These are phyloP conservation scores for Macrophomina phaseolina DNA, from an alignment of 2,329 filamentous ascomycete genomes.

Conservation along the genomic window DNA sequence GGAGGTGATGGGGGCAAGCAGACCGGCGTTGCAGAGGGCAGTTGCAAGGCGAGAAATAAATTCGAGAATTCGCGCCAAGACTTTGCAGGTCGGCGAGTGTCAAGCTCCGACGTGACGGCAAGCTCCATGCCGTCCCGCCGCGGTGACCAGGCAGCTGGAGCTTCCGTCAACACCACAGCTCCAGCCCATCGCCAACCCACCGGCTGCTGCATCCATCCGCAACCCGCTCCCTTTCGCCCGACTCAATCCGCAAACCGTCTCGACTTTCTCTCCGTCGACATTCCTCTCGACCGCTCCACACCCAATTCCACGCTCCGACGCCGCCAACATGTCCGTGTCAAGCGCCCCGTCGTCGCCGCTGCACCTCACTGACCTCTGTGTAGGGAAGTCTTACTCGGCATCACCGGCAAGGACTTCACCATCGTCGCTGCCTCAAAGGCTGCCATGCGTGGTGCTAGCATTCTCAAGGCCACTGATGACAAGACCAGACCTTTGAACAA, in stretches of 20 bases:
- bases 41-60: conserved; percentile 23
- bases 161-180: conserved; percentile 26
- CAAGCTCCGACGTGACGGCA: conserved; percentile 22
- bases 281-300: not conserved
- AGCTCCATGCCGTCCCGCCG: conserved; percentile 10
- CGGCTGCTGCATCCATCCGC: conserved; percentile 3
- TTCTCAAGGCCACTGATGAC: conserved; percentile 94
- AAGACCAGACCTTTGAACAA: conserved; percentile 94
- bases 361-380: conserved; percentile 4
- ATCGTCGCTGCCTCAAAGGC: conserved; percentile 97
- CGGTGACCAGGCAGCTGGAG: conserved; percentile 27
- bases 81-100: conserved; percentile 15
- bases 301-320: not conserved
- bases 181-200: conserved; percentile 6
- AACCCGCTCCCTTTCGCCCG: not conserved
- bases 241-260: not conserved
- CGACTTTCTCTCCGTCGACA: not conserved
- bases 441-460: conserved; percentile 94
- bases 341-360: not conserved
- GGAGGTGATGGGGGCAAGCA: not conserved
- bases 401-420: conserved; percentile 99
- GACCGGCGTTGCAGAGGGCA: not conserved
- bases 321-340: conserved; percentile 26
- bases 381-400: conserved; percentile 97
- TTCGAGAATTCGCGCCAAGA: conserved; percentile 29